Evolutionary conservation across 208 protist genomes (phyloP), one percentile per base, ranked within the genome.

Genomic region (Crithidia expoeki): DNA sequence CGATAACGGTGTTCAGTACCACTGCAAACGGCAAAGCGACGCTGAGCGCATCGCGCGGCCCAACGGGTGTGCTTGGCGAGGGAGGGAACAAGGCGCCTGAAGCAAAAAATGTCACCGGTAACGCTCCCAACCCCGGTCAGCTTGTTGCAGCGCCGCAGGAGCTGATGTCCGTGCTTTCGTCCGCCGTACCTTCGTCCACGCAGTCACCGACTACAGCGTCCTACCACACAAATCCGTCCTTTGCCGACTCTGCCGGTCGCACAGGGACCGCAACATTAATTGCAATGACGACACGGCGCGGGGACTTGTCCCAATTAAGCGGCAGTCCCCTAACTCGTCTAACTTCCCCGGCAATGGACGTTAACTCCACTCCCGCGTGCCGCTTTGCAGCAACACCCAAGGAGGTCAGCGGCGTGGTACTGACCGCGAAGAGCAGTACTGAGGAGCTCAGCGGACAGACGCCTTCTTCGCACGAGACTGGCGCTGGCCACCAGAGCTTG

Each of bases 191-290:
- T 16, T 67, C 71, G 19, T 30, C 56, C 33, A 59, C 51, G 32
- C 63, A 62, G 23, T 74, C 68, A 33, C 71, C 63, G 7, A 66
- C 47, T 2, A 70, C 71, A 14, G 63, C 40, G 25, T 60, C 71
- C n/a, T 69, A 66, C 27, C 19, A 55, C n/a, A 67, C 63, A 30
- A 66, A 56, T 23, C 34, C 71, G 16, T 49, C 27, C 10, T 71
- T 65, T 32, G 40, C 46, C 4, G 63, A 70, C n/a, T 66, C 40
- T 0, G 56, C 42, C 2, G 61, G 21, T n/a, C 30, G 47, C 12
- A 21, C 44, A 17, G 25, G 46, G 2, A 32, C 28, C 25, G 10
- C 56, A 12, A 27, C 42, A 27, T 25, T 32, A 25, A 42, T 12
- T 12, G 30, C 56, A 7, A 59, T 7, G 3, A 17, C 33, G 9